Evolutionary conservation across 805 yeast species (phyloP).

Genomic region (Nakazawaea siamensis): DNA sequence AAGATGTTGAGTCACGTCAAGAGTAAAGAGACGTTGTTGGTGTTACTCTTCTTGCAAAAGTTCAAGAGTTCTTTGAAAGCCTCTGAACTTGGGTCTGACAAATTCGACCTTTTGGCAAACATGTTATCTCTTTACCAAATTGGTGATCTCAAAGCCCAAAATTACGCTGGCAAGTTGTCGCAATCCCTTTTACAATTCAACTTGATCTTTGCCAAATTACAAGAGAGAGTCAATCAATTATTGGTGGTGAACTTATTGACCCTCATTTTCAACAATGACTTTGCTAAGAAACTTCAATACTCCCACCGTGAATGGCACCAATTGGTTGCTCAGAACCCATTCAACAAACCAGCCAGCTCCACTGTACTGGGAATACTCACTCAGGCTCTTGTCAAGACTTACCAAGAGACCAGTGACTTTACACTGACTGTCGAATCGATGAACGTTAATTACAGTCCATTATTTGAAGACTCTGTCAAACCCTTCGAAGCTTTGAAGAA

Average conservation of each 20-base stretch:
- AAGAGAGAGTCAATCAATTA: slow-evolving; percentile 42
- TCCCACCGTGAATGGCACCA: slow-evolving; percentile 49
- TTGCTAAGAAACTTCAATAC: slow-evolving; percentile 37
- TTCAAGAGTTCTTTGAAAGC: slow-evolving; percentile 29
- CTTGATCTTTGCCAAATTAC: slow-evolving; percentile 50
- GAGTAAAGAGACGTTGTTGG: slow-evolving; percentile 34
- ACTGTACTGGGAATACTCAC: slow-evolving; percentile 56
- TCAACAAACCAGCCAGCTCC: slow-evolving; percentile 45
- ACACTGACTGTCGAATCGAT: not conserved
- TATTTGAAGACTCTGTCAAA: not conserved
- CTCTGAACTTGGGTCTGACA: slow-evolving; percentile 31
- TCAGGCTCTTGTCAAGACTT: slow-evolving; percentile 40
- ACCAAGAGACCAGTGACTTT: slow-evolving; percentile 11
- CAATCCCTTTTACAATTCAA: slow-evolving; percentile 58
- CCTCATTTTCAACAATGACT: slow-evolving; percentile 47
- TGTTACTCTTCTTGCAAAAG: slow-evolving; percentile 35
- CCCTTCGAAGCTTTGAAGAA: slow-evolving; percentile 2
- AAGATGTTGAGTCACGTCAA: slow-evolving; percentile 30
- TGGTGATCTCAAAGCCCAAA: slow-evolving; percentile 40
- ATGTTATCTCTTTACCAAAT: slow-evolving; percentile 37
- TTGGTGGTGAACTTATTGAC: slow-evolving; percentile 44
- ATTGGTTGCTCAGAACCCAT: slow-evolving; percentile 53
- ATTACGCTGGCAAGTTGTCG: slow-evolving; percentile 65
- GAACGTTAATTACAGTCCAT: not conserved
- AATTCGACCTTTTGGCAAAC: slow-evolving; percentile 33